A percentile compares a stretch with the other conserved stretches of the same genome.
Conservation (phyloP, 140 eudicot species). For the Erigeron philadelphicus region DNA sequence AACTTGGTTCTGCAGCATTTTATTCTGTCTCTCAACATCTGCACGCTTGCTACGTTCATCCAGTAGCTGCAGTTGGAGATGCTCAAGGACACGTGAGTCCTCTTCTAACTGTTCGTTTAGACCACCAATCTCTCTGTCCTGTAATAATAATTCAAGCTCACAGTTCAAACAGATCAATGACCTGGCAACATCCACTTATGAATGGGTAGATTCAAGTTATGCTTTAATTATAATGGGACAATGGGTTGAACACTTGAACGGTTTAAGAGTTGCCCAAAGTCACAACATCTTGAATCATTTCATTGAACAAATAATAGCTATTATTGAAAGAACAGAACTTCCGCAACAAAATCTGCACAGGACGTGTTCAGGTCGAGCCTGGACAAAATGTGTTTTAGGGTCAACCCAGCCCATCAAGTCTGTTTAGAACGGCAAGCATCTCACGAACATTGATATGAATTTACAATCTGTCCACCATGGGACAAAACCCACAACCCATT, state of each 20-base stretch:
- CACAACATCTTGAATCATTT: neutral
- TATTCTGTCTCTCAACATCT: slow-evolving; percentile 69
- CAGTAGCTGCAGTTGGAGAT: slow-evolving; percentile 71
- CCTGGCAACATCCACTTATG: neutral
- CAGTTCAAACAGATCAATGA: neutral
- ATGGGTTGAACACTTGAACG: neutral
- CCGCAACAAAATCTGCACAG: neutral
- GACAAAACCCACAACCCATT: too few relatives aligned
- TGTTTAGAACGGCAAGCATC: too few relatives aligned
- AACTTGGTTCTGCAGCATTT: slow-evolving; percentile 68
- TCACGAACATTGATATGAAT: too few relatives aligned
- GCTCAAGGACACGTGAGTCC: slow-evolving; percentile 72
- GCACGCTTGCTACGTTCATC: slow-evolving; percentile 84
- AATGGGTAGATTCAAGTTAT: neutral
- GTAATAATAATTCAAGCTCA: slow-evolving; percentile 28
- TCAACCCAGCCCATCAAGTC: too few relatives aligned
- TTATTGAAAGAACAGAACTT: neutral
- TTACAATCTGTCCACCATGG: too few relatives aligned
- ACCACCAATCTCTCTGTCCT: slow-evolving; percentile 88
- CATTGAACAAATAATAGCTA: neutral
- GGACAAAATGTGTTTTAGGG: too few relatives aligned
- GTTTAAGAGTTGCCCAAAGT: neutral
- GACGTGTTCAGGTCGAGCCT: neutral
- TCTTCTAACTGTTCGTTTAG: slow-evolving; percentile 76
- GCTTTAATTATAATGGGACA: neutral